These are phyloP conservation scores for Omphalotus guepiniiformis DNA, from an alignment of 768 basidiomycete genomes.

Conservation along the genomic window DNA sequence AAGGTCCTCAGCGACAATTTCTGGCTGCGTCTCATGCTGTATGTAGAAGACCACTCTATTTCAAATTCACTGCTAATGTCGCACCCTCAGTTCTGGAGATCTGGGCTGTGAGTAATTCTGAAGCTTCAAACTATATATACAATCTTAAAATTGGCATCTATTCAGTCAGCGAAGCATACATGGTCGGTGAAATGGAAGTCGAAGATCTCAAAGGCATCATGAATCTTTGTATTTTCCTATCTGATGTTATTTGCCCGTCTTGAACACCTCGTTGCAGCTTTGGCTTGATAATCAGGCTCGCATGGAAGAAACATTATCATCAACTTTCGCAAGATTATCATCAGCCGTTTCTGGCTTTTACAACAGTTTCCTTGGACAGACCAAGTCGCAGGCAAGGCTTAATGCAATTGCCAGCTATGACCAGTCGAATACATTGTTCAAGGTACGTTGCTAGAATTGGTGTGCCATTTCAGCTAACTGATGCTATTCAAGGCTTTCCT, in stretches of 20 bases:
- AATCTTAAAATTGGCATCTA: slow-evolving; percentile 14
- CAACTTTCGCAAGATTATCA: slow-evolving; percentile 50
- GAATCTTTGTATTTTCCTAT: slow-evolving; percentile 43
- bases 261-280: slow-evolving; percentile 36
- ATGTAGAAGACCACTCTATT: slow-evolving; percentile 21
- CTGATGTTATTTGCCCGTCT: slow-evolving; percentile 8
- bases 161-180: slow-evolving; percentile 70
- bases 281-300: slow-evolving; percentile 66
- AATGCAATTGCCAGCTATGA: slow-evolving; percentile 88
- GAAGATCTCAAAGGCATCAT: slow-evolving; percentile 55
- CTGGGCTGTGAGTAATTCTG: slow-evolving; percentile 51
- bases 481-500: slow-evolving; percentile 56
- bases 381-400: slow-evolving; percentile 66
- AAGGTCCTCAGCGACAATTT: slow-evolving; percentile 57
- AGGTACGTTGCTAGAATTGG: slow-evolving; percentile 33
- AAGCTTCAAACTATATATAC: neutral
- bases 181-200: slow-evolving; percentile 67
- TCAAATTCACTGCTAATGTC: slow-evolving; percentile 7
- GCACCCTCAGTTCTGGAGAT: slow-evolving; percentile 46
- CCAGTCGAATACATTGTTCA: slow-evolving; percentile 87
- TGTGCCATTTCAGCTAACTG: neutral
- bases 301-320: slow-evolving; percentile 55
- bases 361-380: slow-evolving; percentile 73
- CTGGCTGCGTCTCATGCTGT: slow-evolving; percentile 65
- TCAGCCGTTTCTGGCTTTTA: slow-evolving; percentile 58